phyloP scores from a whole-genome alignment of 31 red algal genomes.

The Asparagopsis taxiformis region DNA sequence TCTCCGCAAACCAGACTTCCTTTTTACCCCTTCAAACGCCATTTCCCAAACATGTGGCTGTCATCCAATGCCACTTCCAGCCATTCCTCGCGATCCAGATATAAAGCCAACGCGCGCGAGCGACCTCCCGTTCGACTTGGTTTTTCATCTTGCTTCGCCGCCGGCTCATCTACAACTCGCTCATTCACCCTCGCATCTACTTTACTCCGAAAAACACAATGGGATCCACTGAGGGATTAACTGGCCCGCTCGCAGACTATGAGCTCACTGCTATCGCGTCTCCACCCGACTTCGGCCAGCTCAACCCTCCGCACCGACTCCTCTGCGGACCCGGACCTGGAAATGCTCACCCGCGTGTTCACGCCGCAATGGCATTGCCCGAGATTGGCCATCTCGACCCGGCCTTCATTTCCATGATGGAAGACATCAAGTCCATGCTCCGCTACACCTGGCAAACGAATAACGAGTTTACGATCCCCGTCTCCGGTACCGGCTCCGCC shows the following conservation, averaged over 20 bases:
- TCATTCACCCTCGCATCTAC: too few species aligned
- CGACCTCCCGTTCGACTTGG: too few species aligned
- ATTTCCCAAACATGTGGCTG: too few species aligned
- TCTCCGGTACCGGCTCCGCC: slow-evolving; percentile 87
- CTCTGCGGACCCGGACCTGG: slow-evolving; percentile 83
- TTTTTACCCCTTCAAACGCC: too few species aligned
- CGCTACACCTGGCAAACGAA: slow-evolving; percentile 89
- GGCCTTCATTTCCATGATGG: slow-evolving; percentile 86
- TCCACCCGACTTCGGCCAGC: slow-evolving; percentile 37
- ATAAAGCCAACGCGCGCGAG: too few species aligned
- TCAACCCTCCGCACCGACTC: slow-evolving; percentile 76
- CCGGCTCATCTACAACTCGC: too few species aligned
- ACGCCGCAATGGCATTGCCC: slow-evolving; percentile 58
- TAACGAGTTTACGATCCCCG: slow-evolving; percentile 86
- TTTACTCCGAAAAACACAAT: too few species aligned
- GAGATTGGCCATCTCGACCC: slow-evolving; percentile 88
- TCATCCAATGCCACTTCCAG: too few species aligned
- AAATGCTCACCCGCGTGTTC: slow-evolving; percentile 81
- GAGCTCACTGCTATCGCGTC: slow-evolving; percentile 52
- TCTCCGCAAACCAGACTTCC: too few species aligned
- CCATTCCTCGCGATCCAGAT: too few species aligned
- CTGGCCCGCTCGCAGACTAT: slow-evolving; percentile 63
- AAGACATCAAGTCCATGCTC: slow-evolving; percentile 82
- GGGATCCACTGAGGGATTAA: slow-evolving; percentile 55
- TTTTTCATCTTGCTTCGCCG: too few species aligned